Evolutionary conservation across 2,329 filamentous ascomycete genomes (phyloP), one percentile per base, ranked within the genome.

Genomic region (Verticillium tricorpus): DNA sequence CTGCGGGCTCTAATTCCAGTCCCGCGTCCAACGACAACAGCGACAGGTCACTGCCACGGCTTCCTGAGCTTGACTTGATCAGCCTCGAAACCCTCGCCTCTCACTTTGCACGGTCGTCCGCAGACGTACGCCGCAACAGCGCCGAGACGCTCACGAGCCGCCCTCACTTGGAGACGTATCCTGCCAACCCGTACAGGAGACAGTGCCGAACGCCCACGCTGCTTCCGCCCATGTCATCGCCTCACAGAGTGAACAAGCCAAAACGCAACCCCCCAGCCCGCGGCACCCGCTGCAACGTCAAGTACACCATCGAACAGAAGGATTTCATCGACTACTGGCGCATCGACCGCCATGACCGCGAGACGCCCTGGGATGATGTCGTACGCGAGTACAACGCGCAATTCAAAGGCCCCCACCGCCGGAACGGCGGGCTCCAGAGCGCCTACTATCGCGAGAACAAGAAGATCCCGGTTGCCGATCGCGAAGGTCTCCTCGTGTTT

Each of bases 361-460:
- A 65, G 56, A 63, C 64, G 15, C 63, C 64, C 14, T 66, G 64
- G 64, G 64, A 66, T 25, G 64, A 66, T 58, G 64, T 66, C 57
- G 63, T 63, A 39, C 63, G 61, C 56, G 64, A 66, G 60, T 66
- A 63, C 61, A 63, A 64, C 60, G 39, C 60, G 12, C 58, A 61
- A 19, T 66, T 66, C 63, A 63, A 62, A 40, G 64, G 64, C 31
- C 64, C 64, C 22, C 63, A 63, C 40, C 64, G 64, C 31, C 63
- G 63, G n/a, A 60, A 59, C 31, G 63, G 64, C 28, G 64, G 64
- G 1, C 61, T 66, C 17, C 64, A 66, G 58, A 62, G 63, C 50
- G 64, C 64, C 22, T 65, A 63, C 58, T 66, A 66, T 60, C 63
- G 64, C 60, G 64, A 66, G 64, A 66, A 66, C 60, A 66, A 66